Evolutionary conservation across 495 filamentous ascomycete genomes (phyloP).

Genomic region (Xylaria telfairii): DNA sequence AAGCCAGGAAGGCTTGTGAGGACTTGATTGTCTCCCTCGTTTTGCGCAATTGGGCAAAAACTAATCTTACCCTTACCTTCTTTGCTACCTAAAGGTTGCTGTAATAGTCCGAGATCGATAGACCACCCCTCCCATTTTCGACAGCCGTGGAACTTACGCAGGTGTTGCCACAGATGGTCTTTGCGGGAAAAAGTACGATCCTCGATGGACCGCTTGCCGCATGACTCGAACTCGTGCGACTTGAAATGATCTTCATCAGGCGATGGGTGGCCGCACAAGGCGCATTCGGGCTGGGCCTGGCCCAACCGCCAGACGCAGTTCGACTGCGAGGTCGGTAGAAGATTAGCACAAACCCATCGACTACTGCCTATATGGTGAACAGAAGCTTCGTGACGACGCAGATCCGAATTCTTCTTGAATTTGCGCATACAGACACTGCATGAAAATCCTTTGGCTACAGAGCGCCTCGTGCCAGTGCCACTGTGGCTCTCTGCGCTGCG

Average conservation of each 20-base stretch:
- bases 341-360: constrained; percentile 29
- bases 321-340: constrained; percentile 22
- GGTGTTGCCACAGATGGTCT: constrained; percentile 68
- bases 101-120: neutral
- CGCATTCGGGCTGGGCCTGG: constrained; percentile 51
- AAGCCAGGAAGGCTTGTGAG: neutral
- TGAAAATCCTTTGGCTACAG: constrained; percentile 2
- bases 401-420: constrained; percentile 32
- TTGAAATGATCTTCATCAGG: constrained; percentile 56
- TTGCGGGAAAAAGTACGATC: constrained; percentile 66
- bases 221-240: constrained; percentile 62
- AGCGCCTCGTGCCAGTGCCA: neutral
- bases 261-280: constrained; percentile 55
- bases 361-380: constrained; percentile 21
- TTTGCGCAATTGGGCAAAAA: neutral
- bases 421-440: constrained; percentile 28
- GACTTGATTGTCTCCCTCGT: neutral
- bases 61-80: neutral
- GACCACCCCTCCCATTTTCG: constrained; percentile 50
- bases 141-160: constrained; percentile 64
- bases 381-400: constrained; percentile 27
- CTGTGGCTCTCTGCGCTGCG: constrained; percentile 6
- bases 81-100: neutral
- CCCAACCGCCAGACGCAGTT: constrained; percentile 28
- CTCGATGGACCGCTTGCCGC: constrained; percentile 55